Percentiles rank a stretch among this genome's conserved stretches.
Evolutionary conservation across 2,329 filamentous ascomycete species (phyloP).

Genomic region (Calonectria leucothoes): DNA sequence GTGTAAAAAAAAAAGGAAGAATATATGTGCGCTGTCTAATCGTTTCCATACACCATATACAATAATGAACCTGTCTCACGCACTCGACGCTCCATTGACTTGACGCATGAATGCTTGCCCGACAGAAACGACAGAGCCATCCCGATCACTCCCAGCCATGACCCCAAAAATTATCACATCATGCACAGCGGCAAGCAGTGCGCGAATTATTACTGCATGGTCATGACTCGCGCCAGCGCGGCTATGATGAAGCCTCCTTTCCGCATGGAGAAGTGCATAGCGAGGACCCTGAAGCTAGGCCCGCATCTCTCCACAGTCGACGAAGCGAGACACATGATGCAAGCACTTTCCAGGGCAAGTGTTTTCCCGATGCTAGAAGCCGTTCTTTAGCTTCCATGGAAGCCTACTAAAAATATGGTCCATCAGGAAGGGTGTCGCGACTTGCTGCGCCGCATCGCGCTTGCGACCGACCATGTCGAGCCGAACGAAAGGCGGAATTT

Average conservation of each 20-base stretch:
- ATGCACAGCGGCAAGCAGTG: neutral
- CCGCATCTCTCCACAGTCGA: neutral
- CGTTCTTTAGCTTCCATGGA: neutral
- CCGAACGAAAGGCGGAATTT: neutral
- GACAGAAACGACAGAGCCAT: neutral
- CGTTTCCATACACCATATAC: neutral
- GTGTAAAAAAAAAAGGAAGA: slow-evolving; percentile 19
- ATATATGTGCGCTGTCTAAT: neutral
- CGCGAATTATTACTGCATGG: neutral
- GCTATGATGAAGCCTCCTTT: neutral
- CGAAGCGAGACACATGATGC: neutral
- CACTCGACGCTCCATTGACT: neutral
- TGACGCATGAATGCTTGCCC: neutral
- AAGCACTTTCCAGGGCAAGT: neutral
- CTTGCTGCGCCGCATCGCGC: neutral
- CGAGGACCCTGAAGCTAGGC: neutral
- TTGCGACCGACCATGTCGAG: neutral
- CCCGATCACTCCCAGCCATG: neutral
- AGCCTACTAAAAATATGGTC: neutral
- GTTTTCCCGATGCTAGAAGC: neutral
- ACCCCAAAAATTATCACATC: neutral
- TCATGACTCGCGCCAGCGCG: neutral
- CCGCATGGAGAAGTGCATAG: neutral
- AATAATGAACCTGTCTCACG: neutral
- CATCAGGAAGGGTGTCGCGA: neutral